Conservation (phyloP, 1,139 yeast genomes). For the Hemisphaericaspora xylanilytica region DNA sequence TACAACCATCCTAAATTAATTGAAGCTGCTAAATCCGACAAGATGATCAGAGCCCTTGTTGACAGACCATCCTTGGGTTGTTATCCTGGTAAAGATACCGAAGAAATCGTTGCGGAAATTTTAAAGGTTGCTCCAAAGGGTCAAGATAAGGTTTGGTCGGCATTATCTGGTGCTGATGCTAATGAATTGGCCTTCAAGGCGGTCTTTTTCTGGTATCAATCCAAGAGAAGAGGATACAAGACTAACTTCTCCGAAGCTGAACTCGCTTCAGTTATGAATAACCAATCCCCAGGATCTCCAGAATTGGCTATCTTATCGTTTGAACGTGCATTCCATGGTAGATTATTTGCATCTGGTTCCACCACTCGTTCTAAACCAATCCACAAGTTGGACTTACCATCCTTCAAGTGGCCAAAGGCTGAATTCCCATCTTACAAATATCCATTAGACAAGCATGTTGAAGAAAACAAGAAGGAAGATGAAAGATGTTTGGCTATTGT, state of each 20-base stretch:
- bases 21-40: constrained; percentile 60
- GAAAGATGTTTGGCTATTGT: constrained; percentile 59
- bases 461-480: constrained; percentile 62
- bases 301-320: constrained; percentile 72
- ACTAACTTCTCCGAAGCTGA: constrained; percentile 59
- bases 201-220: constrained; percentile 73
- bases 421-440: constrained; percentile 73
- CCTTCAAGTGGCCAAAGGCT: constrained; percentile 87
- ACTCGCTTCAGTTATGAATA: constrained; percentile 58
- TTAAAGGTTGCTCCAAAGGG: constrained; percentile 71
- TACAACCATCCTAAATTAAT: constrained; percentile 73
- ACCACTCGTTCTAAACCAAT: constrained; percentile 80
- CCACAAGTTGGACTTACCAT: constrained; percentile 81
- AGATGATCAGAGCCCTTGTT: constrained; percentile 64
- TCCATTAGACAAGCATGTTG: constrained; percentile 59
- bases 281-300: constrained; percentile 72
- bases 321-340: constrained; percentile 77
- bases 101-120: constrained; percentile 54
- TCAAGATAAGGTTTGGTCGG: constrained; percentile 68
- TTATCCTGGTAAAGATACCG: constrained; percentile 66
- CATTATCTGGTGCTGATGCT: constrained; percentile 80
- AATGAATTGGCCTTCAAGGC: constrained; percentile 84
- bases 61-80: constrained; percentile 79
- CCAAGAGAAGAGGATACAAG: constrained; percentile 53
- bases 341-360: constrained; percentile 76